A percentile compares a stretch with the other conserved stretches of the same genome.
These are phyloP conservation scores for Mesembryanthemum crystallinum DNA, from an alignment of 148 eudicot genomes.

Conservation along the genomic window DNA sequence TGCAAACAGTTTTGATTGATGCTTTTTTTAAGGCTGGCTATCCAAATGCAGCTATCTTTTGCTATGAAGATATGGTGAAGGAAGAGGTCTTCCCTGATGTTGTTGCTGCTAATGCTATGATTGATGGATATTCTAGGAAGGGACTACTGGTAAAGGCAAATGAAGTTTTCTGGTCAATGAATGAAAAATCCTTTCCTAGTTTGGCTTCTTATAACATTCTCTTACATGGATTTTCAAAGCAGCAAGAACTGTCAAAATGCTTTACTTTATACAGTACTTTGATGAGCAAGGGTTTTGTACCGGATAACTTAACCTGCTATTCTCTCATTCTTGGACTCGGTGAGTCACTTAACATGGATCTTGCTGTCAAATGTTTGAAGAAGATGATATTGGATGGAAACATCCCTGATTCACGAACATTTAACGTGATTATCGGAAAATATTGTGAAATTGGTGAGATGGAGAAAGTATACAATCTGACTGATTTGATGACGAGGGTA, in stretches of 20 bases:
- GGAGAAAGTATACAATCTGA: conserved; percentile 53
- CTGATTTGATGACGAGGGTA: conserved; percentile 45
- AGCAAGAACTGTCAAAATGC: conserved; percentile 47
- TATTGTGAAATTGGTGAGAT: conserved; percentile 54
- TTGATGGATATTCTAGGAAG: conserved; percentile 69
- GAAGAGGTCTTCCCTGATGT: conserved; percentile 46
- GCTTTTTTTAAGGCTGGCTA: conserved; percentile 61
- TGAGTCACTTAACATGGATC: conserved; percentile 48
- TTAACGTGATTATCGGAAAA: conserved; percentile 50
- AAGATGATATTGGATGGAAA: conserved; percentile 50
- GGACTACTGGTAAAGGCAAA: conserved; percentile 49
- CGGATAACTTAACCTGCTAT: conserved; percentile 67
- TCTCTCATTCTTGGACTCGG: conserved; percentile 64
- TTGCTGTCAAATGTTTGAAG: conserved; percentile 63
- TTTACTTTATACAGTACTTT: conserved; percentile 44
- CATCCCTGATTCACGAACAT: conserved; percentile 53
- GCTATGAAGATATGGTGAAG: conserved; percentile 53
- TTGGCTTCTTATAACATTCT: conserved; percentile 83
- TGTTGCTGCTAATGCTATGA: conserved; percentile 56
- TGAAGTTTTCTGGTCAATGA: conserved; percentile 42
- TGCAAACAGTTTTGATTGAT: conserved; percentile 55
- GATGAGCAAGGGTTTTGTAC: conserved; percentile 43
- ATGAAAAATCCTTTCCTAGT: conserved; percentile 35
- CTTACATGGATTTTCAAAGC: conserved; percentile 67
- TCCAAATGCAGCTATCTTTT: conserved; percentile 46